phyloP scores from a whole-genome alignment of 2,329 filamentous ascomycete genomes.

The Sarocladium brachiariae region DNA sequence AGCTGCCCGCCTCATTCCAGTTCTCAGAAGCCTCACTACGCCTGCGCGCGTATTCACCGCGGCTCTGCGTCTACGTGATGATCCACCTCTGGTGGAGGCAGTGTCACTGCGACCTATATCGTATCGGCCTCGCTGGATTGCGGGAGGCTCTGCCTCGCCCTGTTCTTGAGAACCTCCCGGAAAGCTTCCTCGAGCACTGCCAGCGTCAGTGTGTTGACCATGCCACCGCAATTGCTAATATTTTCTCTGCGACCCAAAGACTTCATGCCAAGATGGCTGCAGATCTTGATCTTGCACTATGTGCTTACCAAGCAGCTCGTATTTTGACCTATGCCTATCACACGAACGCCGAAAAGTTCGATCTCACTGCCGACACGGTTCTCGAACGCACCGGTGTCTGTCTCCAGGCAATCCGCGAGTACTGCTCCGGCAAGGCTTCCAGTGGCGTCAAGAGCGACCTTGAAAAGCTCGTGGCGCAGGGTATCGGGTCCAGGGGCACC shows the following conservation, averaged over 20 bases:
- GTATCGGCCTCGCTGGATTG: slow-evolving; percentile 43
- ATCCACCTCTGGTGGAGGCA: slow-evolving; percentile 55
- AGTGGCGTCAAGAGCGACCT: slow-evolving; percentile 40
- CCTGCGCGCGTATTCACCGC: slow-evolving; percentile 48
- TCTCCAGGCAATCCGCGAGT: slow-evolving; percentile 42
- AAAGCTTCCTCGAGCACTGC: slow-evolving; percentile 41
- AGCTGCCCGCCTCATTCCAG: slow-evolving; percentile 48
- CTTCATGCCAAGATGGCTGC: slow-evolving; percentile 46
- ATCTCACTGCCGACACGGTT: slow-evolving; percentile 38
- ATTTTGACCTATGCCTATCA: slow-evolving; percentile 46
- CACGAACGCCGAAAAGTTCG: slow-evolving; percentile 34
- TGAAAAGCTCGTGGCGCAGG: slow-evolving; percentile 43
- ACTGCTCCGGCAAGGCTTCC: slow-evolving; percentile 44
- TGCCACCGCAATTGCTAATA: slow-evolving; percentile 47
- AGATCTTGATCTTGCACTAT: slow-evolving; percentile 48
- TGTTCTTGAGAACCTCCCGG: slow-evolving; percentile 38
- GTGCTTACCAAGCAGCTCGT: slow-evolving; percentile 48
- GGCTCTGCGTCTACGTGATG: slow-evolving; percentile 52
- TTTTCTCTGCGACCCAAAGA: slow-evolving; percentile 45
- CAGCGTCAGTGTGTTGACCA: slow-evolving; percentile 47
- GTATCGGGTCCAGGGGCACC: slow-evolving; percentile 23
- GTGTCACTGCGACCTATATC: slow-evolving; percentile 51
- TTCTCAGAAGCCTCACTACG: slow-evolving; percentile 51
- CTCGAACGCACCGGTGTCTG: slow-evolving; percentile 44
- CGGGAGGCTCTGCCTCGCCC: slow-evolving; percentile 42